Percentiles rank a stretch among this genome's conserved stretches.
These are phyloP conservation scores for Cytospora schulzeri DNA, from an alignment of 2,329 filamentous ascomycete genomes.

Conservation along the genomic window DNA sequence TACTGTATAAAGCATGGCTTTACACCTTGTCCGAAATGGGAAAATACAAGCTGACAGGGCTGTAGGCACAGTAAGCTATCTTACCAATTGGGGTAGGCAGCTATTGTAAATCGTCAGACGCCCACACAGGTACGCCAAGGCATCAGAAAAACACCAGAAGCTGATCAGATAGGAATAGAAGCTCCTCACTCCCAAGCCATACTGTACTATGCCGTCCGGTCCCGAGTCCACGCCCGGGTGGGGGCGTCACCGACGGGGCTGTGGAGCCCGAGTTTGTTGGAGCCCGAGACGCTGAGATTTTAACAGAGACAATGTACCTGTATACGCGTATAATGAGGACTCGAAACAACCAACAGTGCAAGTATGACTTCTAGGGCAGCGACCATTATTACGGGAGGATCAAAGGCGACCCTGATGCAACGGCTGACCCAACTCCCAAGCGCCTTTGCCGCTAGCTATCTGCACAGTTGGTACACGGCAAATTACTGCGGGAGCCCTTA, in stretches of 20 bases:
- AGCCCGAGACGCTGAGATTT: not conserved
- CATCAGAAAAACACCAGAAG: not conserved
- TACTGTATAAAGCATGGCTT: not conserved
- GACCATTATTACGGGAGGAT: not conserved
- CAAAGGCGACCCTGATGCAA: not conserved
- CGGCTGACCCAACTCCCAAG: not conserved
- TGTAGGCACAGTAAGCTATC: not conserved
- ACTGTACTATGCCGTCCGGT: not conserved
- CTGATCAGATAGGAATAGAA: not conserved
- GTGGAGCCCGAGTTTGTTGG: not conserved
- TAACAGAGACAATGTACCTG: not conserved
- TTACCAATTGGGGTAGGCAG: not conserved
- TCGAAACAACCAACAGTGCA: not conserved
- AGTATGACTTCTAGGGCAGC: not conserved
- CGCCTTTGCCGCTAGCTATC: not conserved
- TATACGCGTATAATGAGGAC: not conserved
- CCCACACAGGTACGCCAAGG: not conserved
- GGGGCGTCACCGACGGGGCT: not conserved
- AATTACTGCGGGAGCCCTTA: not conserved
- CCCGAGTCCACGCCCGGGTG: not conserved
- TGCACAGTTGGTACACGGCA: not conserved
- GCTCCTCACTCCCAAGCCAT: not conserved
- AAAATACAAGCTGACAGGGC: constrained; percentile 10
- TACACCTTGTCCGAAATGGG: not conserved
- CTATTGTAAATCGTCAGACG: not conserved